Conservation (phyloP, 2,329 filamentous ascomycete genomes). For the Aspergillus transmontanensis region DNA sequence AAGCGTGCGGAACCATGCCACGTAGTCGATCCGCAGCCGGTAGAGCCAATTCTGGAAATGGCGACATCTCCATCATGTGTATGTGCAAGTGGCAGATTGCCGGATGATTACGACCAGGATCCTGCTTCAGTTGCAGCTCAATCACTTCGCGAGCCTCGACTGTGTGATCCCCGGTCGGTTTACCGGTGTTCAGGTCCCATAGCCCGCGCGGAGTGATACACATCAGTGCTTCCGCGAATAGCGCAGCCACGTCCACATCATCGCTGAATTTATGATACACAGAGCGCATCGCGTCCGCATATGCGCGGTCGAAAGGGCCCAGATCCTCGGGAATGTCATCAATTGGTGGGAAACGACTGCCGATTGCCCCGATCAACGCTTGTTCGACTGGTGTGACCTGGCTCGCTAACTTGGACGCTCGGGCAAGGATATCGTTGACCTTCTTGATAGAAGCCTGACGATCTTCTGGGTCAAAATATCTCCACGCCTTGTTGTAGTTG, state of each 20-base stretch:
- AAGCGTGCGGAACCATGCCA: conserved; percentile 65
- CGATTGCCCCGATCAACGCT: conserved; percentile 55
- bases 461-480: conserved; percentile 65
- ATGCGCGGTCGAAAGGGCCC: conserved; percentile 56
- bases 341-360: conserved; percentile 55
- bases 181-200: conserved; percentile 60
- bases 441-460: conserved; percentile 50
- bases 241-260: conserved; percentile 62
- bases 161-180: conserved; percentile 45
- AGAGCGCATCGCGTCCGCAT: conserved; percentile 61
- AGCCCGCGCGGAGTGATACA: conserved; percentile 65
- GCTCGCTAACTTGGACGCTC: conserved; percentile 43
- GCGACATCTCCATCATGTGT: conserved; percentile 75
- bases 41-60: conserved; percentile 62
- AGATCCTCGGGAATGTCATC: conserved; percentile 50
- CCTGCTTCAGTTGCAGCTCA: no score
- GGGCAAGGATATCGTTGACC: conserved; percentile 45
- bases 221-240: conserved; percentile 67
- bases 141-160: conserved; percentile 58
- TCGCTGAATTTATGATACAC: conserved; percentile 54
- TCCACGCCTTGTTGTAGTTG: conserved; percentile 79
- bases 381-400: conserved; percentile 55
- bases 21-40: conserved; percentile 64
- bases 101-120: conserved; percentile 54
- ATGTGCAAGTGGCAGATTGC: conserved; percentile 75